Percentiles rank a stretch among this genome's conserved stretches.
Evolutionary conservation across 768 basidiomycete species (phyloP).

Genomic region (Cystobasidium tubakii): DNA sequence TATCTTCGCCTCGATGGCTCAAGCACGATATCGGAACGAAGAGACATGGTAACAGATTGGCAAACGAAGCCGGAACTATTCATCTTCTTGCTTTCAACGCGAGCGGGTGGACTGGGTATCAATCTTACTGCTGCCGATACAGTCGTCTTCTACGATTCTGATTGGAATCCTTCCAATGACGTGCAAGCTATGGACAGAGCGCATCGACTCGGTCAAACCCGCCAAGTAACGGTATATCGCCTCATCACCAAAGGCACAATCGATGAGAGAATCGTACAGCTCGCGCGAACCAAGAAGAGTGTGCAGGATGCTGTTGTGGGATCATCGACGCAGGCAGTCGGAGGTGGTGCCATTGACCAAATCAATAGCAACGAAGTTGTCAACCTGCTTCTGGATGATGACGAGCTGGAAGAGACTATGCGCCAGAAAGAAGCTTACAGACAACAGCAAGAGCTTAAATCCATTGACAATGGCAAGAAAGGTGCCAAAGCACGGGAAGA

Average conservation of each 20-base stretch:
- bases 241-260: slow-evolving; percentile 74
- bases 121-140: slow-evolving; percentile 53
- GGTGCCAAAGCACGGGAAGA: slow-evolving; percentile 40
- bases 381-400: slow-evolving; percentile 85
- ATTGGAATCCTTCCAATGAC: slow-evolving; percentile 80
- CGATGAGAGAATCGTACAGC: slow-evolving; percentile 92
- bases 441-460: slow-evolving; percentile 48
- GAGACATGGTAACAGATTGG: slow-evolving; percentile 99
- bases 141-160: slow-evolving; percentile 87
- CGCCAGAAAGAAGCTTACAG: slow-evolving; percentile 46
- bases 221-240: slow-evolving; percentile 61
- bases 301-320: slow-evolving; percentile 99
- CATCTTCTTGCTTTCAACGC: slow-evolving; percentile 78
- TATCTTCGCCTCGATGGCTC: slow-evolving; percentile 52
- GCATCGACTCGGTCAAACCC: slow-evolving; percentile 90
- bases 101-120: slow-evolving; percentile 80
- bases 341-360: slow-evolving; percentile 34
- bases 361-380: slow-evolving; percentile 94
- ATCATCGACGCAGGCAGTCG: slow-evolving; percentile 38
- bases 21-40: slow-evolving; percentile 86
- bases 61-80: slow-evolving; percentile 96
- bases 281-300: slow-evolving; percentile 60
- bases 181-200: slow-evolving; percentile 84
- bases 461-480: slow-evolving; percentile 45
- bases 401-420: slow-evolving; percentile 62